Conservation (phyloP, 2,329 filamentous ascomycete genomes). For the Fusarium humuli region DNA sequence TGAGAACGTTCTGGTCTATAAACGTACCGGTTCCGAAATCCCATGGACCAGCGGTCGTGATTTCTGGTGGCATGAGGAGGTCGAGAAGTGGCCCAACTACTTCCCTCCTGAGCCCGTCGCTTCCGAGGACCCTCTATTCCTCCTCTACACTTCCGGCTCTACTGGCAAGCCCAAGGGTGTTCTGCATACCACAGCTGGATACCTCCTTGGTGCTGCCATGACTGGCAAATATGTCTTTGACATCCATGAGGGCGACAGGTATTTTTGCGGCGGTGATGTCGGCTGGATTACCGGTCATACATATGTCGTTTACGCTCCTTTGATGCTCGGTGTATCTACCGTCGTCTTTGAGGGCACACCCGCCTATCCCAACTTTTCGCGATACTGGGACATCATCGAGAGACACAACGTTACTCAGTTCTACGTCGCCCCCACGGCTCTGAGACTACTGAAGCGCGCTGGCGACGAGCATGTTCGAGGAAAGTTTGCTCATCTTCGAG, state of each 20-base stretch:
- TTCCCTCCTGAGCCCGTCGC: conserved; percentile 88
- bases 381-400: conserved; percentile 98
- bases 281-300: conserved; percentile 99
- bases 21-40: conserved; percentile 92
- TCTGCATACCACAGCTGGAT: conserved; percentile 96
- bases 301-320: conserved; percentile 95
- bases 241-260: conserved; percentile 91
- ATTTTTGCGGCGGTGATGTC: conserved; percentile 98
- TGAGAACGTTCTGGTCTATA: conserved; percentile 87
- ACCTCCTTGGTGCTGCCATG: conserved; percentile 90
- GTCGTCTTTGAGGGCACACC: conserved; percentile 98
- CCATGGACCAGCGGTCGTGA: conserved; percentile 92
- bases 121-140: conserved; percentile 95
- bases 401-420: conserved; percentile 97
- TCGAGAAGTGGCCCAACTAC: conserved; percentile 95
- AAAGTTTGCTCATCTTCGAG: conserved; percentile 87
- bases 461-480: conserved; percentile 92
- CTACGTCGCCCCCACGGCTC: conserved; percentile 95
- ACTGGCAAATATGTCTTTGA: conserved; percentile 99
- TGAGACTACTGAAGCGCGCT: conserved; percentile 93
- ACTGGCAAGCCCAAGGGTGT: conserved; percentile 99
- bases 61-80: conserved; percentile 98
- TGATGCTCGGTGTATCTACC: conserved; percentile 91
- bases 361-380: conserved; percentile 95
- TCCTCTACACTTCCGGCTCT: conserved; percentile 97